phyloP scores from a whole-genome alignment of 495 filamentous ascomycete genomes.

The Immersiella caudata region DNA sequence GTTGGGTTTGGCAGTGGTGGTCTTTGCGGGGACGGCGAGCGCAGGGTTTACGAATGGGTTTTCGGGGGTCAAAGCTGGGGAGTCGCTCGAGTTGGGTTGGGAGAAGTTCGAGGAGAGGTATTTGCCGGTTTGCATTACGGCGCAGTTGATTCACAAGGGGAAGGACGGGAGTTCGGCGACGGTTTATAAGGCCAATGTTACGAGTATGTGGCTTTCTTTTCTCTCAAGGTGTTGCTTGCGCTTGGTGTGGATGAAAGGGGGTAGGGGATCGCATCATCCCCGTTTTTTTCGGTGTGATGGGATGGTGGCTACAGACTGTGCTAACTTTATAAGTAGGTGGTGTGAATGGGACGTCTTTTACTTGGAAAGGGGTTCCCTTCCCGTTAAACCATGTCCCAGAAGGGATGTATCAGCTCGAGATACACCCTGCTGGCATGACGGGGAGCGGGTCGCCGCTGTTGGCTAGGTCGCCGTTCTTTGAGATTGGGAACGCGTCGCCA shows the following conservation, averaged over 20 bases:
- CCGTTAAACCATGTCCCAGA: slow-evolving; percentile 41
- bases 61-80: slow-evolving; percentile 28
- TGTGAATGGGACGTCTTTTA: slow-evolving; percentile 36
- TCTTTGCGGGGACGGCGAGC: neutral
- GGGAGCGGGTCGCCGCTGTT: slow-evolving; percentile 24
- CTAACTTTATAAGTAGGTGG: slow-evolving; percentile 24
- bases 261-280: no score
- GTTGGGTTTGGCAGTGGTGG: no score
- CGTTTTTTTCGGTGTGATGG: no score
- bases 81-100: slow-evolving; percentile 36
- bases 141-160: slow-evolving; percentile 39
- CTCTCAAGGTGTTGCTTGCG: neutral
- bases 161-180: slow-evolving; percentile 35
- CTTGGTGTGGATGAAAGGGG: neutral
- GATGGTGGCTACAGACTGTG: slow-evolving; percentile 19
- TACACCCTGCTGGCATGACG: slow-evolving; percentile 30
- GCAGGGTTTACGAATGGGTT: slow-evolving; percentile 39
- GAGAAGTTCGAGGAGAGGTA: slow-evolving; percentile 28
- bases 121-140: slow-evolving; percentile 38
- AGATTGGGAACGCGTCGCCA: slow-evolving; percentile 15
- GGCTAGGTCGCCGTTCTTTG: slow-evolving; percentile 33
- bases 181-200: slow-evolving; percentile 37
- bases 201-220: slow-evolving; percentile 30
- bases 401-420: slow-evolving; percentile 45
- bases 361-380: slow-evolving; percentile 42